A percentile compares a stretch with the other conserved stretches of the same genome.
phyloP scores from a whole-genome alignment of 352 stramenopile genomes.

The Phytophthora sansomeana region DNA sequence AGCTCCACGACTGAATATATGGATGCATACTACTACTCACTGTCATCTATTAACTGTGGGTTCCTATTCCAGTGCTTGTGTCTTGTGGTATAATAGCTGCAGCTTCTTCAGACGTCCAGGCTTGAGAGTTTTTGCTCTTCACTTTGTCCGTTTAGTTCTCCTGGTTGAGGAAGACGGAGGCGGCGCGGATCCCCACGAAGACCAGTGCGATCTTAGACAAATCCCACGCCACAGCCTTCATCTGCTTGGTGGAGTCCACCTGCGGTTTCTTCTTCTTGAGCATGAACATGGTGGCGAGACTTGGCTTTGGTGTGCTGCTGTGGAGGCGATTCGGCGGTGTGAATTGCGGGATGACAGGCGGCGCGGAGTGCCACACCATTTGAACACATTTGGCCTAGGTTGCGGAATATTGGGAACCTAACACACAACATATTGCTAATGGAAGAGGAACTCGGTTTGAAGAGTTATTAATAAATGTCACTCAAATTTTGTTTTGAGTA shows the following conservation, averaged over 20 bases:
- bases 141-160: conserved; percentile 41
- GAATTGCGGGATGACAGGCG: conserved; percentile 29
- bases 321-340: neutral
- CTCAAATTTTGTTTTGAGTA: too few species aligned
- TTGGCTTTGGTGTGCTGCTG: neutral
- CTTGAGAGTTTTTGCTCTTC: conserved; percentile 9
- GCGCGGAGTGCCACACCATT: conserved; percentile 13
- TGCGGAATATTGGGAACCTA: neutral
- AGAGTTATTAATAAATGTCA: too few species aligned
- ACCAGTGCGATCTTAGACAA: conserved; percentile 79
- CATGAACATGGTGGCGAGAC: conserved; percentile 69
- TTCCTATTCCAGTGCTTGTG: neutral
- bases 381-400: neutral
- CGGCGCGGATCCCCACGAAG: conserved; percentile 77
- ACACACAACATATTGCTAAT: neutral
- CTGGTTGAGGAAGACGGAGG: conserved; percentile 77
- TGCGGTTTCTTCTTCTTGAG: conserved; percentile 91
- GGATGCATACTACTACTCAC: conserved; percentile 28
- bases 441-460: too few species aligned
- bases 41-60: conserved; percentile 9
- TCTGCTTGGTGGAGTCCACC: conserved; percentile 78
- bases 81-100: conserved; percentile 12
- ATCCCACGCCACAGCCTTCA: conserved; percentile 80
- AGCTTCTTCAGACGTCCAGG: conserved; percentile 9
- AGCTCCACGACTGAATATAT: conserved; percentile 42